Evolutionary conservation across 1,284 basidiomycete species (phyloP), one percentile per base, ranked within the genome.

Genomic region (Fomitopsis pinicola): DNA sequence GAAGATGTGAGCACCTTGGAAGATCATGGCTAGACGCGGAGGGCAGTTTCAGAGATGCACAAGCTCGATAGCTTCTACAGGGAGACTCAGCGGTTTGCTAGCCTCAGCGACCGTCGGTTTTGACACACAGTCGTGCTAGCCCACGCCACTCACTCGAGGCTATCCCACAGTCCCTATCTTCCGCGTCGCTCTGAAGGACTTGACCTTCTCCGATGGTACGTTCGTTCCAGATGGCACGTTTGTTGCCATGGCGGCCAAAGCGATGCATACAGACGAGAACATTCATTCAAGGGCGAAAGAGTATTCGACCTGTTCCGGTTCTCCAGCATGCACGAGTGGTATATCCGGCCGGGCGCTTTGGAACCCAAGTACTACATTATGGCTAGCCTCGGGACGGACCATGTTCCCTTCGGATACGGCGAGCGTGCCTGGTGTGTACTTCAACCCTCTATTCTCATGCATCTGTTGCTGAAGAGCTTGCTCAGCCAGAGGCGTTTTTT

Each of bases 31-130:
- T 80, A 79, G 77, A 76, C 75, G 0, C 79, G 78, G 60, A 64
- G 64, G 0, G 69, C 76, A 0, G 68, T 82, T 54, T 66, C 64
- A 8, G 77, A 77, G 56, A 75, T 82, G 75, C 66, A 68, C 53
- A 78, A 78, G 57, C 59, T 82, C 22, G 81, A 83, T 62, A 82
- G 80, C 60, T 81, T 82, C 66, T 62, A 83, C 36, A 75, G 78
- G 59, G 80, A 82, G 64, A 72, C 75, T 1, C 72, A 75, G 57
- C 72, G 80, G 14, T 2, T 53, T 5, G 46, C 46, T 12, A 19
- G 22, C 46, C 26, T 48, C 14, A 22, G 46, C 10, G 28, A 48
- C 26, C 26, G 46, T 48, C 26, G 5, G 46, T 30, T 10, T n/a
- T n/a, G 9, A 12, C 22, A 30, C 26, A 14, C 28, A 30, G 2